Percentiles rank a stretch among this genome's conserved stretches.
Conservation (phyloP, 208 protist genomes). For the Leishmania tarentolae region DNA sequence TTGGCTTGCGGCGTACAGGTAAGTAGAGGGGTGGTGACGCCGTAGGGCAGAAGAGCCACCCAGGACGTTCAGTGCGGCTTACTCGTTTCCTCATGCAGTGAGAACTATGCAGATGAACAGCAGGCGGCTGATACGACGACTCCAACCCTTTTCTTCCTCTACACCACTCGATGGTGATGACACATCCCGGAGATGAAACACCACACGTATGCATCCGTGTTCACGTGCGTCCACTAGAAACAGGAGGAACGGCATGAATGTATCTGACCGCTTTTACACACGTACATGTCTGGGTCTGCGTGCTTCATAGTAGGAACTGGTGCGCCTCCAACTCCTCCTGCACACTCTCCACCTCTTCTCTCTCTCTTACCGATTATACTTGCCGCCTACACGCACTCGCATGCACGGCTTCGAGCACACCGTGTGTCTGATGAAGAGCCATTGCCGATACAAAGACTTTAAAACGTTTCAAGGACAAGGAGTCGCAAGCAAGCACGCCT, state of each 20-base stretch:
- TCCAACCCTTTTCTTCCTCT: not conserved
- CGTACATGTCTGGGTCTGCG: not conserved
- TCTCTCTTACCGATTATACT: not conserved
- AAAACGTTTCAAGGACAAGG: not conserved
- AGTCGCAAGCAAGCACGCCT: not conserved
- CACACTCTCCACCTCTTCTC: not conserved
- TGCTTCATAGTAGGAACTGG: not conserved
- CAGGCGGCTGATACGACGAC: not conserved
- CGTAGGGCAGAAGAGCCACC: not conserved
- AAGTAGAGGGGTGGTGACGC: not conserved
- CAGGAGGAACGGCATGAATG: not conserved
- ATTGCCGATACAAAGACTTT: not conserved
- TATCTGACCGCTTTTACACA: not conserved
- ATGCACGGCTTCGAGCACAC: not conserved
- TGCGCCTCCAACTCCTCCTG: not conserved
- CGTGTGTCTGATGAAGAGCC: not conserved
- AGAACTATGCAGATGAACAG: too few relatives aligned
- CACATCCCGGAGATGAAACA: not conserved
- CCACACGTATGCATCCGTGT: too few relatives aligned
- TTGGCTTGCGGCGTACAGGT: not conserved
- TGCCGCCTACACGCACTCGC: not conserved
- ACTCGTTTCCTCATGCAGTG: not conserved
- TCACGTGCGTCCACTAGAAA: too few relatives aligned
- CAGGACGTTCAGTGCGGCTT: not conserved
- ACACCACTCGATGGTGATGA: not conserved